Evolutionary conservation across 2,329 filamentous ascomycete species (phyloP).

Genomic region (Rachicladosporium sp.): DNA sequence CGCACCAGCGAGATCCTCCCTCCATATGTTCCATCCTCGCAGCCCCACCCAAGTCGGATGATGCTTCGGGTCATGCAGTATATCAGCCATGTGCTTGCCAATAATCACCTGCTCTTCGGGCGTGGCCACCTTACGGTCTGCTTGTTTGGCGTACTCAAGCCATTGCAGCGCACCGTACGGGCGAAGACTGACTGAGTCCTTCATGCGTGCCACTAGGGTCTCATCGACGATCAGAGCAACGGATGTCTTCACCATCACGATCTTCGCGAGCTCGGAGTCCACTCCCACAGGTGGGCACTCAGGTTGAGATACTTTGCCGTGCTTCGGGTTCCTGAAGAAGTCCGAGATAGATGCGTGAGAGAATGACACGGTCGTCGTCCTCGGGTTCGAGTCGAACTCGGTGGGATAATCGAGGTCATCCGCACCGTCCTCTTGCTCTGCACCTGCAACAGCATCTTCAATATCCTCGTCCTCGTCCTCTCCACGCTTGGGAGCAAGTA

Average conservation of each 20-base stretch:
- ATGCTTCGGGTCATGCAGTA: background rate
- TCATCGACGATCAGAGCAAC: conserved; percentile 1
- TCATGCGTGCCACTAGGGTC: background rate
- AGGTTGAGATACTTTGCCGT: conserved; percentile 3
- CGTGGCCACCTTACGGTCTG: background rate
- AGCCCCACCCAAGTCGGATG: background rate
- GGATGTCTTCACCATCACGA: background rate
- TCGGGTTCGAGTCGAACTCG: conserved; percentile 5
- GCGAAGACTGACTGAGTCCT: conserved; percentile 1
- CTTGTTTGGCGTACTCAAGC: background rate
- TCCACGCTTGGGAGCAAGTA: conserved; percentile 1
- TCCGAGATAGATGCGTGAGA: conserved; percentile 6
- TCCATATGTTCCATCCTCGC: background rate
- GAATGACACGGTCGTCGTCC: conserved; percentile 5
- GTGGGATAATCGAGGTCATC: conserved; percentile 1
- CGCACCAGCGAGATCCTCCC: background rate
- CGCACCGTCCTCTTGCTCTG: conserved; percentile 2
- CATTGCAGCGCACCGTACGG: background rate
- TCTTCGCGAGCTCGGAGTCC: conserved; percentile 1
- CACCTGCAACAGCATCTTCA: background rate
- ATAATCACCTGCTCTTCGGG: background rate
- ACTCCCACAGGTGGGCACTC: conserved; percentile 1
- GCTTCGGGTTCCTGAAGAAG: conserved; percentile 5
- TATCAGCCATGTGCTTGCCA: background rate
- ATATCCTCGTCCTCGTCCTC: conserved; percentile 3